phyloP scores from a whole-genome alignment of 495 filamentous ascomycete species.

The Talaromyces stipitatus region DNA sequence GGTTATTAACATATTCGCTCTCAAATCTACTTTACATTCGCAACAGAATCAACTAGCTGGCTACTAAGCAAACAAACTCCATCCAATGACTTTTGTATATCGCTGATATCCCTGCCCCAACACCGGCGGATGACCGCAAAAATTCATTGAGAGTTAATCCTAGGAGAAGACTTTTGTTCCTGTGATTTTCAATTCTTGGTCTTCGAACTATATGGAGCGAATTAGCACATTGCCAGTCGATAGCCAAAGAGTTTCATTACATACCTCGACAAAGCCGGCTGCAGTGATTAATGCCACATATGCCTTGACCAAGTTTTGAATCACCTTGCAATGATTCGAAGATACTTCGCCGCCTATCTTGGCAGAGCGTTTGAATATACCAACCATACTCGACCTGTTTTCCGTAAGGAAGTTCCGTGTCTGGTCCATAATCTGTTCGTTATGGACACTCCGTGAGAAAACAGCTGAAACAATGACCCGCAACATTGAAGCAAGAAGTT shows the following conservation, averaged over 20 bases:
- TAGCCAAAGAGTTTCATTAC: too few relatives aligned
- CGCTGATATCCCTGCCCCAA: not conserved
- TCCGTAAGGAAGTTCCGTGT: conserved; percentile 68
- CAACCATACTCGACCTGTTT: conserved; percentile 71
- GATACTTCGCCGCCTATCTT: conserved; percentile 55
- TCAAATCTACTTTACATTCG: not conserved
- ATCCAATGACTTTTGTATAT: conserved; percentile 5
- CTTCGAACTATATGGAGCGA: conserved; percentile 22
- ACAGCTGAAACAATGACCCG: conserved; percentile 75
- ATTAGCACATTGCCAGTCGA: conserved; percentile 6
- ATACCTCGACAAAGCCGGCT: conserved; percentile 55
- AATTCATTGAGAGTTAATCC: conserved; percentile 4
- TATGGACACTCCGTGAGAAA: conserved; percentile 70
- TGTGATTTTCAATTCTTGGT: conserved; percentile 27
- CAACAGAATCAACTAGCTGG: not conserved
- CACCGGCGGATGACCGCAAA: not conserved
- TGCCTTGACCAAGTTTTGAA: conserved; percentile 51
- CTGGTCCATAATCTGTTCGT: conserved; percentile 65
- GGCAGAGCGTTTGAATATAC: conserved; percentile 85
- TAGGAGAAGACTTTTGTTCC: conserved; percentile 32
- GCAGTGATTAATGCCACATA: conserved; percentile 51
- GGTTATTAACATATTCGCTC: not conserved
- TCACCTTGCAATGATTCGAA: conserved; percentile 27
- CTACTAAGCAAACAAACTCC: conserved; percentile 7
- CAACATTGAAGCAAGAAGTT: conserved; percentile 70